A percentile compares a stretch with the other conserved stretches of the same genome.
Evolutionary conservation across 164 flowering plant species (phyloP).

Genomic region (Brasenia schreberi): DNA sequence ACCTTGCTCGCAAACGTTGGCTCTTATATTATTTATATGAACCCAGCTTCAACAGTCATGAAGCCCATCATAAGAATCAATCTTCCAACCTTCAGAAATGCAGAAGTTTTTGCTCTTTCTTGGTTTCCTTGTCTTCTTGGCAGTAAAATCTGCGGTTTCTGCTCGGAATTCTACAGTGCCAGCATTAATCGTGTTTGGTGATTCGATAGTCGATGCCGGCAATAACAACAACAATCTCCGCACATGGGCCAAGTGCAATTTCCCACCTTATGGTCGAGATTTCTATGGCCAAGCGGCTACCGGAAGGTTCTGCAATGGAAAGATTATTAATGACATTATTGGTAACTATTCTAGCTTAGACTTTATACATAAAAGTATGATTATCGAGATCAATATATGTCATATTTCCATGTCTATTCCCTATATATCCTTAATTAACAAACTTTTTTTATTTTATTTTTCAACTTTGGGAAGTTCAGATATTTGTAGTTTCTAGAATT

Average conservation of each 20-base stretch:
- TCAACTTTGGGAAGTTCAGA: too few species aligned
- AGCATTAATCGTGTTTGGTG: constrained; percentile 34
- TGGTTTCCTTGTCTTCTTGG: background rate
- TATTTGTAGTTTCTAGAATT: too few species aligned
- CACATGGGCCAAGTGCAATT: constrained; percentile 20
- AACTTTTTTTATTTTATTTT: too few species aligned
- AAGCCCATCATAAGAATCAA: too few species aligned
- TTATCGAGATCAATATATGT: background rate
- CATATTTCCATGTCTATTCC: too few species aligned
- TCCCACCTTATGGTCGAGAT: constrained; percentile 39
- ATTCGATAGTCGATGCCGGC: constrained; percentile 43
- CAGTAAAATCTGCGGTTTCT: background rate
- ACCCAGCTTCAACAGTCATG: too few species aligned
- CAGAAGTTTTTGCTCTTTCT: background rate
- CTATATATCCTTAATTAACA: too few species aligned
- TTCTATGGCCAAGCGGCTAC: constrained; percentile 27
- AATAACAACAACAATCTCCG: constrained; percentile 27
- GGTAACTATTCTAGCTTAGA: constrained; percentile 6
- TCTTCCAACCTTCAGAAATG: background rate
- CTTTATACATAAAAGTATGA: background rate
- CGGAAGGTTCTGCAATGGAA: constrained; percentile 47
- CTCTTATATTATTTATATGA: too few species aligned
- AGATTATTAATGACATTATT: constrained; percentile 16
- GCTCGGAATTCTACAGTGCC: constrained; percentile 13
- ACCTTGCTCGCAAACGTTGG: too few species aligned